These are phyloP conservation scores for Cymodocea nodosa DNA, from an alignment of 116 monocot genomes.

Conservation along the genomic window DNA sequence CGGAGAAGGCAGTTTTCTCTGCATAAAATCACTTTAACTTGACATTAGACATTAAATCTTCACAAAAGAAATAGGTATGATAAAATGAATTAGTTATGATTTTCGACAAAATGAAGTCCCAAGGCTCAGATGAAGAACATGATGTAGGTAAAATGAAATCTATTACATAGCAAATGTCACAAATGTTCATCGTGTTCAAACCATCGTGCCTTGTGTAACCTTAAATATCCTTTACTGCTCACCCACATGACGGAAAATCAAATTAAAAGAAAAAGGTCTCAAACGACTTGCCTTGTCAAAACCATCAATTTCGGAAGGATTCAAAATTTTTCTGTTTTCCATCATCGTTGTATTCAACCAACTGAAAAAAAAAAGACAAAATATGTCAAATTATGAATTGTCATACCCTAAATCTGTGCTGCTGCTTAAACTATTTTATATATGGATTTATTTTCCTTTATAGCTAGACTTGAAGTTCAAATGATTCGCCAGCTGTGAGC, in stretches of 20 bases:
- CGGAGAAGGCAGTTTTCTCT: conserved; percentile 95
- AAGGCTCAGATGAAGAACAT: neutral
- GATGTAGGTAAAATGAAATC: no score
- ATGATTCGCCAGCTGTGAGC: no score
- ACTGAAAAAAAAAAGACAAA: conserved; percentile 31
- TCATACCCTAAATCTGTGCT: no score
- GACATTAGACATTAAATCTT: neutral
- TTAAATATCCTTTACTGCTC: neutral
- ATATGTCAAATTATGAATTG: neutral
- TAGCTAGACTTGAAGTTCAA: no score
- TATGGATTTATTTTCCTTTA: no score
- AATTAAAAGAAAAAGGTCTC: neutral
- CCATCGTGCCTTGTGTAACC: neutral
- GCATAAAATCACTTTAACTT: conserved; percentile 8
- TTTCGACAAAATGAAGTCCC: neutral
- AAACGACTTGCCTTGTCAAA: conserved; percentile 76
- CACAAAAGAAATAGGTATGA: no score
- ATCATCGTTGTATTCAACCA: conserved; percentile 99
- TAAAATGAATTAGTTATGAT: no score
- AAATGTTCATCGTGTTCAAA: neutral
- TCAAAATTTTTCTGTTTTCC: conserved; percentile 79
- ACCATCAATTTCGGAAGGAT: conserved; percentile 74
- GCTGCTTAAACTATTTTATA: no score
- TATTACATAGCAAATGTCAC: no score
- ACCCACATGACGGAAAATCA: no score